These are phyloP conservation scores for Epichloe gansuensis DNA, from an alignment of 2,329 filamentous ascomycete species.

Conservation along the genomic window DNA sequence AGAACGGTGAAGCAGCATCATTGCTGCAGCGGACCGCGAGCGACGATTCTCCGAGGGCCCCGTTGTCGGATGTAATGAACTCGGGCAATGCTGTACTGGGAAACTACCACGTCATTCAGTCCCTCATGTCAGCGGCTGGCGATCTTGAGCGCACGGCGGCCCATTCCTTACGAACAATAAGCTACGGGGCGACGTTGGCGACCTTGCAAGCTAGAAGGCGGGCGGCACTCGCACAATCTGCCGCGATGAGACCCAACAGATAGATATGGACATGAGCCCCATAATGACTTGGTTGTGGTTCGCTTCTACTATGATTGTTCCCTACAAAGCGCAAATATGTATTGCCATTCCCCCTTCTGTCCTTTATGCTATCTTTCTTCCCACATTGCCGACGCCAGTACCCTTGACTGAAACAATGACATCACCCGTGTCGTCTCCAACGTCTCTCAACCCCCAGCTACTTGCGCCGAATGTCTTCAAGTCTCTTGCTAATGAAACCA, in stretches of 20 bases:
- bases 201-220: conserved; percentile 33
- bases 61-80: conserved; percentile 35
- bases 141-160: conserved; percentile 36
- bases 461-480: conserved; percentile 79
- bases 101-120: conserved; percentile 40
- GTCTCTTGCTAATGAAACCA: conserved; percentile 72
- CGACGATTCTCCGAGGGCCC: conserved; percentile 22
- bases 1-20: conserved; percentile 17
- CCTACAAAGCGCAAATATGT: neutral
- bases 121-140: conserved; percentile 34
- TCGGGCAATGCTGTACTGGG: conserved; percentile 44
- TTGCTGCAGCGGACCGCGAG: conserved; percentile 14
- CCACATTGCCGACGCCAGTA: conserved; percentile 85
- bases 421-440: conserved; percentile 53
- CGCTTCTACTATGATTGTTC: neutral
- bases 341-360: neutral
- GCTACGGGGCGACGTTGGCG: conserved; percentile 43
- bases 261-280: conserved; percentile 5
- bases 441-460: conserved; percentile 80
- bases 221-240: conserved; percentile 20
- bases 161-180: conserved; percentile 39
- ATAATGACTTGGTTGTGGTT: neutral
- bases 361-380: conserved; percentile 64
- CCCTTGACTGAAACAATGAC: conserved; percentile 87
- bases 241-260: conserved; percentile 8